phyloP scores from a whole-genome alignment of 164 flowering plant species.

The Liquidambar formosana region DNA sequence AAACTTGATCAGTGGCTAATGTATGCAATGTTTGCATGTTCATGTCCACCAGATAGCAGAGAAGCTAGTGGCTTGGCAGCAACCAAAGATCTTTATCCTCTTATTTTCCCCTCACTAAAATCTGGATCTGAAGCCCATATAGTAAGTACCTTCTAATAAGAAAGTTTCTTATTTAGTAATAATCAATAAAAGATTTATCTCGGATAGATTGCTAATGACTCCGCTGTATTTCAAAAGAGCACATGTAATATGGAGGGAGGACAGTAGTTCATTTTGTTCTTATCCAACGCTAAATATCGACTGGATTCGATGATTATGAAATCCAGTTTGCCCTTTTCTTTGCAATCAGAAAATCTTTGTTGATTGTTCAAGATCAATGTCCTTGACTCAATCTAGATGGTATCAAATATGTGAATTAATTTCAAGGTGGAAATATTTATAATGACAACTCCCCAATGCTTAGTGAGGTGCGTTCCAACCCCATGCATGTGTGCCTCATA shows the following conservation, averaged over 20 bases:
- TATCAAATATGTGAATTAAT: no score
- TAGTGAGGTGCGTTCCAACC: no score
- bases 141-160: conserved; percentile 47
- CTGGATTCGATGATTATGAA: background rate
- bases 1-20: conserved; percentile 98
- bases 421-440: no score
- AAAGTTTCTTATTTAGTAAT: background rate
- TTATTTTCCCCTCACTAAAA: conserved; percentile 89
- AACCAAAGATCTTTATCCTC: conserved; percentile 76
- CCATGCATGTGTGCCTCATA: no score
- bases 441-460: no score
- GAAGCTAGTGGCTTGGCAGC: conserved; percentile 60
- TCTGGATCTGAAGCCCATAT: conserved; percentile 90
- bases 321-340: no score
- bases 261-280: background rate
- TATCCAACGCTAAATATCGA: background rate
- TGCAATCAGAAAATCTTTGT: no score
- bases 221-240: background rate
- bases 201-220: background rate
- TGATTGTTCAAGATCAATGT: no score
- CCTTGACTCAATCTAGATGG: no score
- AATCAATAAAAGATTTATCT: background rate
- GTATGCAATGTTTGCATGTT: conserved; percentile 95
- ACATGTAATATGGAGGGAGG: background rate
- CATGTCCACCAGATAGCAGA: conserved; percentile 79